A percentile compares a stretch with the other conserved stretches of the same genome.
Conservation (phyloP, 2,329 filamentous ascomycete species). For the Lachnellula willkommii region DNA sequence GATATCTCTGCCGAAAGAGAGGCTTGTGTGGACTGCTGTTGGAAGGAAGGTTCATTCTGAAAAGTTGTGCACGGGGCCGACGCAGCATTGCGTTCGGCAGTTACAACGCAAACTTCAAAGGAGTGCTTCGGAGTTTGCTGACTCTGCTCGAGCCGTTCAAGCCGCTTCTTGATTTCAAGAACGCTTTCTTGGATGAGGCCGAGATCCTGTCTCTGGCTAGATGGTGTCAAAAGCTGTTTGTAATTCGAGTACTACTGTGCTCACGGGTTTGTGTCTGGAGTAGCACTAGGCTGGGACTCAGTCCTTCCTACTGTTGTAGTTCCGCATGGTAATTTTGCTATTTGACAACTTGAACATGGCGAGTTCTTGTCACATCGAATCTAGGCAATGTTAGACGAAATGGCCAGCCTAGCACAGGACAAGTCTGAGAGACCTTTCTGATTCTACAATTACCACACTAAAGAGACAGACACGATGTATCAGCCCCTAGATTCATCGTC, state of each 20-base stretch:
- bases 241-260: not conserved
- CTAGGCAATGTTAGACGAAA: not conserved
- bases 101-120: not conserved
- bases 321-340: constrained; percentile 11
- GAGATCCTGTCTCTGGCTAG: constrained; percentile 7
- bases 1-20: constrained; percentile 11
- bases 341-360: constrained; percentile 15
- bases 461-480: not conserved
- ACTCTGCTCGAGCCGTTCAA: constrained; percentile 2
- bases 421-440: constrained; percentile 5
- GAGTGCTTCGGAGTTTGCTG: not conserved
- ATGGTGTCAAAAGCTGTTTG: not conserved
- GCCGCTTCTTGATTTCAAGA: constrained; percentile 9
- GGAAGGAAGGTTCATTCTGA: constrained; percentile 12
- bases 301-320: not conserved
- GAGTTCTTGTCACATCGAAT: constrained; percentile 15
- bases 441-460: constrained; percentile 13
- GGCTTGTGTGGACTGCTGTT: constrained; percentile 8
- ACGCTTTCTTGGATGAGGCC: constrained; percentile 10
- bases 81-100: not conserved
- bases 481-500: not conserved
- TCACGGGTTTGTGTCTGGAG: not conserved
- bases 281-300: not conserved
- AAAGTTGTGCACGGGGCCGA: constrained; percentile 5
- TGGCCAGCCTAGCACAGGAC: not conserved